Conservation (phyloP, 2,329 filamentous ascomycete genomes). For the Tolypocladium ovalisporum region DNA sequence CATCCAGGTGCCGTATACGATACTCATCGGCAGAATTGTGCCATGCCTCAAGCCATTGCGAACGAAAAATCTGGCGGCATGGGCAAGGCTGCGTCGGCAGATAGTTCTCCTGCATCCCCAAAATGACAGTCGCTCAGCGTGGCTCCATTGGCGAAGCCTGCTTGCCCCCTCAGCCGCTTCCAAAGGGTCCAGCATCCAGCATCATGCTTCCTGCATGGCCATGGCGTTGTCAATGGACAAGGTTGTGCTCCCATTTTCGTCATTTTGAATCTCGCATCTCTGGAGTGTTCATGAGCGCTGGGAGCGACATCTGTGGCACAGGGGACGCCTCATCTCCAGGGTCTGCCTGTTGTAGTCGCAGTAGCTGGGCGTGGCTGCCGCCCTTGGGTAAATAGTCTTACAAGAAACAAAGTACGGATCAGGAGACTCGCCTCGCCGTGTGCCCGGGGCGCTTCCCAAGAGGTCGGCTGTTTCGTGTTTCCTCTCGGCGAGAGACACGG, state of each 20-base stretch:
- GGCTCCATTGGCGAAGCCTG: slow-evolving; percentile 4
- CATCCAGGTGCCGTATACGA: background rate
- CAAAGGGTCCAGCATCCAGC: background rate
- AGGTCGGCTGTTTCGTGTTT: background rate
- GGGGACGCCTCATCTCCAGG: background rate
- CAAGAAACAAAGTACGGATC: background rate
- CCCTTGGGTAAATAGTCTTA: background rate
- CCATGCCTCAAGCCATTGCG: background rate
- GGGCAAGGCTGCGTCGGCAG: background rate
- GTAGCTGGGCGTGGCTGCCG: background rate
- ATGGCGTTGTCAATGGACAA: background rate
- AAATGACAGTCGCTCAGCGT: background rate
- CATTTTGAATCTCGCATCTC: background rate
- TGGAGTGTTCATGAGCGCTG: background rate
- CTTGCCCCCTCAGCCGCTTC: slow-evolving; percentile 1
- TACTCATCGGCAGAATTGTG: background rate
- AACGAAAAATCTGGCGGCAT: background rate
- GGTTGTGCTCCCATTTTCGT: background rate
- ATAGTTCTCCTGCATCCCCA: background rate
- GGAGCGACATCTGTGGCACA: background rate
- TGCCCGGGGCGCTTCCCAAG: background rate
- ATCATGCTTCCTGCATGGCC: background rate
- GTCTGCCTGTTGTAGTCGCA: background rate
- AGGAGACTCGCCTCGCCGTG: background rate
- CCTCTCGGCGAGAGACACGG: background rate